Evolutionary conservation across 371 early-diverging fungal genomes (phyloP), one percentile per base, ranked within the genome.

Genomic region (Mortierella sp.): DNA sequence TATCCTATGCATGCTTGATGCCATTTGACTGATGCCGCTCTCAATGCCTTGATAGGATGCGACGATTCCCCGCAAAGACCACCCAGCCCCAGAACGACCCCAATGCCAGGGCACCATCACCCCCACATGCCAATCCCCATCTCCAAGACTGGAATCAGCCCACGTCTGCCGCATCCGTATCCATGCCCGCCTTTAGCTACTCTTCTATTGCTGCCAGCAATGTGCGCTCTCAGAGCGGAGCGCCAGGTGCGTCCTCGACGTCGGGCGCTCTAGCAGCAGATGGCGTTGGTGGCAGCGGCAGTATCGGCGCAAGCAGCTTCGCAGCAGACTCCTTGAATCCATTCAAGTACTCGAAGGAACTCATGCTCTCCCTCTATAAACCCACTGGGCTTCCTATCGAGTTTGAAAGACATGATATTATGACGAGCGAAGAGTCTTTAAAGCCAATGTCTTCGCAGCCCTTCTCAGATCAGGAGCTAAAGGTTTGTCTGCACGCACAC

Each of bases 341-440:
- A 4, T 89, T 86, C 75, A 88, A 84, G 84, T 94, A 92, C 78
- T 87, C 90, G n/a, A 91, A 90, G 65, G 94, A 92, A 31, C 82
- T 85, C 52, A 92, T 94, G 92, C 82, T 94, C n/a, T 84, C 85
- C 27, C 82, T 94, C 51, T 94, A 86, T 75, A 86, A 83, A 41
- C 87, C 89, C 9, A 80, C 81, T 42, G 87, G 81, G 32, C 59
- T 89, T 30, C 87, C 91, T 31, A 79, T 86, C 32, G 89, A 89
- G 58, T 92, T 94, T 73, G 89, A 91, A 53, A 81, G 83, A 42
- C 90, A 89, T 56, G 91, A 90, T 68, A 86, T 88, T 73, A 91
- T 89, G 61, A 89, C 88, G 44, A 87, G 86, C 19, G 84, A 88
- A 48, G 87, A 90, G 37, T 56, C 84, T 19, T 64, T 89, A 11